phyloP scores from a whole-genome alignment of 345 rosid genomes.

The Cardiospermum halicacabum region DNA sequence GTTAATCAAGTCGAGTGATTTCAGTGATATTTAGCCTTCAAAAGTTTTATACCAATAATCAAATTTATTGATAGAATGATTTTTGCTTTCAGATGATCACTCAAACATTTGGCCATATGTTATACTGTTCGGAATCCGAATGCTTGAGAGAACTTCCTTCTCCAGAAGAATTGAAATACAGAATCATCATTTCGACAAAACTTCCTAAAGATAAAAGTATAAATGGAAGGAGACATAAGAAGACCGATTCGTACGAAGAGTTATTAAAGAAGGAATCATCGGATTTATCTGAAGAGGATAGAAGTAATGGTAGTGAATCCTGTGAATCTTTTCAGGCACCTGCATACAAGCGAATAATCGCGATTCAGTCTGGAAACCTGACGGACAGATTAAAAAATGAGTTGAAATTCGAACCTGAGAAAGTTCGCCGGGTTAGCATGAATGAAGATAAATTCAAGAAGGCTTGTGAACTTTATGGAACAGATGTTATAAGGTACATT shows the following conservation, averaged over 20 bases:
- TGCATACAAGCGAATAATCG: constrained; percentile 45
- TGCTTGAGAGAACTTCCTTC: constrained; percentile 56
- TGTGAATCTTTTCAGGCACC: constrained; percentile 24
- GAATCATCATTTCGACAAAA: constrained; percentile 61
- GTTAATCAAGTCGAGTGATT: no score
- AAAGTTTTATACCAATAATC: no score
- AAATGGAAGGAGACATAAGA: constrained; percentile 24
- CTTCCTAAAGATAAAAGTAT: constrained; percentile 43
- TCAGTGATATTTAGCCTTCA: no score
- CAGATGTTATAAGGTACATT: constrained; percentile 50
- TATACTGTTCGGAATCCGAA: constrained; percentile 41
- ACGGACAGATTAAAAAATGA: constrained; percentile 44
- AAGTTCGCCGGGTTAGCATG: constrained; percentile 57
- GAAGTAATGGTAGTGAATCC: constrained; percentile 26
- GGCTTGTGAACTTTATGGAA: constrained; percentile 46
- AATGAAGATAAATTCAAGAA: constrained; percentile 60
- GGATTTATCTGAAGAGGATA: no score
- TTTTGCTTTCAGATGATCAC: constrained; percentile 72
- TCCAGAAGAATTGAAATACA: constrained; percentile 61
- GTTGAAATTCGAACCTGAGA: constrained; percentile 42
- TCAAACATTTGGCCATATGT: constrained; percentile 46
- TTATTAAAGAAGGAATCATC: constrained; percentile 46
- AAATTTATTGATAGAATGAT: no score
- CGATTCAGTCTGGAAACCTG: constrained; percentile 57
- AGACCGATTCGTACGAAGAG: constrained; percentile 40